These are phyloP conservation scores for Hepatocystis sp. DNA, from an alignment of 169 alveolate species.

Conservation along the genomic window DNA sequence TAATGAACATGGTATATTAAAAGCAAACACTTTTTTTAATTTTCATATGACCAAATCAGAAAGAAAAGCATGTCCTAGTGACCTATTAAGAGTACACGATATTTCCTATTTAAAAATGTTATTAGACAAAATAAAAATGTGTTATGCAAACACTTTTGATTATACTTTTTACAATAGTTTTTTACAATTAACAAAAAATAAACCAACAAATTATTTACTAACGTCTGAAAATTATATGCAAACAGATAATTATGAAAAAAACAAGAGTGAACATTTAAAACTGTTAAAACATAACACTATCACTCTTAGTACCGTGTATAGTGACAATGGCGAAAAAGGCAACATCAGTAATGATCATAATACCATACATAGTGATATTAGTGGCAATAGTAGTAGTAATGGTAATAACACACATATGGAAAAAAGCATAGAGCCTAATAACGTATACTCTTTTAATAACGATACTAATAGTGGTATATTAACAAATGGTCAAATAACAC, in stretches of 20 bases:
- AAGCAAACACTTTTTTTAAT: constrained; percentile 85
- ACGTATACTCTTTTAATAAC: no score
- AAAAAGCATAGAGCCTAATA: no score
- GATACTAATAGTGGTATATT: no score
- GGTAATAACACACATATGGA: no score
- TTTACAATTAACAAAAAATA: constrained; percentile 87
- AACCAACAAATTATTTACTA: constrained; percentile 93
- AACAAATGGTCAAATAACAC: no score
- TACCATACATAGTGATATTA: no score
- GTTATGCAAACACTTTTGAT: constrained; percentile 75
- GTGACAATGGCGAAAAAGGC: no score
- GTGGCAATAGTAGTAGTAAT: no score
- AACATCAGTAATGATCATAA: no score
- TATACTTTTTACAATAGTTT: constrained; percentile 79
- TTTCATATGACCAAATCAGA: constrained; percentile 85
- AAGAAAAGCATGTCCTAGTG: constrained; percentile 91
- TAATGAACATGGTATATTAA: constrained; percentile 88
- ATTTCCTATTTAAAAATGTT: constrained; percentile 90
- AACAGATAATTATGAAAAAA: constrained; percentile 82
- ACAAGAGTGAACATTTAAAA: constrained; percentile 1
- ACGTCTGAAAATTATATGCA: constrained; percentile 93
- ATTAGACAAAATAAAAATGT: constrained; percentile 77
- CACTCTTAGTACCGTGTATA: no score
- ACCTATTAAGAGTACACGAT: constrained; percentile 96
- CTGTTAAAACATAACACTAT: constrained; percentile 9